A percentile compares a stretch with the other conserved stretches of the same genome.
phyloP scores from a whole-genome alignment of 2,329 filamentous ascomycete species.

The Aspergillus sp. region DNA sequence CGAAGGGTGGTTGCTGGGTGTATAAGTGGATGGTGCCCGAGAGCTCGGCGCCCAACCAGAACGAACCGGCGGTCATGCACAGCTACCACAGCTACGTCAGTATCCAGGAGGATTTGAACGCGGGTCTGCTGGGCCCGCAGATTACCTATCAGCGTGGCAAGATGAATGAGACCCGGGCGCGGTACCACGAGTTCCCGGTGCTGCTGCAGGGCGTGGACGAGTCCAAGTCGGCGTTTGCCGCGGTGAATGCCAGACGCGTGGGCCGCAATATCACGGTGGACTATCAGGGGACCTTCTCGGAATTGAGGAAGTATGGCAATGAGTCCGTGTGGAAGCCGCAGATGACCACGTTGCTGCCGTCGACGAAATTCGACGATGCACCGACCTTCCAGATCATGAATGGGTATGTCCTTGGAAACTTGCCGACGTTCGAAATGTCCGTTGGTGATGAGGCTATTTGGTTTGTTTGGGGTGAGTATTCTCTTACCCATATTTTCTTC shows the following conservation, averaged over 20 bases:
- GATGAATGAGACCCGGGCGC: slow-evolving; percentile 18
- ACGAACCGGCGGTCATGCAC: slow-evolving; percentile 8
- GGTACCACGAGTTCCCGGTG: slow-evolving; percentile 19
- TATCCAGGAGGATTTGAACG: slow-evolving; percentile 9
- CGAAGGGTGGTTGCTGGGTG: background rate
- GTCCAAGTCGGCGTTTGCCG: slow-evolving; percentile 16
- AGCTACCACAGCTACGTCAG: slow-evolving; percentile 22
- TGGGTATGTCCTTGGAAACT: slow-evolving; percentile 21
- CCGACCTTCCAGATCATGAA: slow-evolving; percentile 18
- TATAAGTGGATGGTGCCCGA: slow-evolving; percentile 3
- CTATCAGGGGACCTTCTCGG: background rate
- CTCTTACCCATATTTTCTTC: too few relatives aligned
- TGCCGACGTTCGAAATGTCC: slow-evolving; percentile 23
- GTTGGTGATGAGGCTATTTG: slow-evolving; percentile 22
- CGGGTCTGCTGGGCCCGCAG: slow-evolving; percentile 18
- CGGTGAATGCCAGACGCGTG: background rate
- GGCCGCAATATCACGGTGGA: background rate
- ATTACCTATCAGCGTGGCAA: slow-evolving; percentile 18
- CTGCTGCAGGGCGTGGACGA: slow-evolving; percentile 19
- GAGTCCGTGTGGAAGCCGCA: slow-evolving; percentile 2
- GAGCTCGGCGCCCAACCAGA: slow-evolving; percentile 5
- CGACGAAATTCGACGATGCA: background rate
- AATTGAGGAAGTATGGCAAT: slow-evolving; percentile 1
- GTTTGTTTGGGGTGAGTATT: slow-evolving; percentile 14
- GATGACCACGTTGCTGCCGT: background rate